phyloP scores from a whole-genome alignment of 768 basidiomycete species.

The Tricholoma terreum region DNA sequence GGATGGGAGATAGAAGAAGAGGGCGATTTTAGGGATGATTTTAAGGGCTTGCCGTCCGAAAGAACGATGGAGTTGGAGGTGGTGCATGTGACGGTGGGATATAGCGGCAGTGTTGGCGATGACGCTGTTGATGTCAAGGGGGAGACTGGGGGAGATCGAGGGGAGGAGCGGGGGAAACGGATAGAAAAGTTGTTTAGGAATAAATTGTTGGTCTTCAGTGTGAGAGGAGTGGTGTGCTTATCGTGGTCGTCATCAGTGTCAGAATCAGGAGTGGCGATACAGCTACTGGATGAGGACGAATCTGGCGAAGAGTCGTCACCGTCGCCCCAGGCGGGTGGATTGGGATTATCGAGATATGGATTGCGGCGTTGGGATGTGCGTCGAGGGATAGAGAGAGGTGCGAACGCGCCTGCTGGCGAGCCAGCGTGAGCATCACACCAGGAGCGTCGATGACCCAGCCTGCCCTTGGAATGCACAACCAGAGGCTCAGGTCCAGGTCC shows the following conservation, averaged over 20 bases:
- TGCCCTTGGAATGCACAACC: slow-evolving; percentile 26
- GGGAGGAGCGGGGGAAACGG: slow-evolving; percentile 6
- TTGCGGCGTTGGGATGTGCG: slow-evolving; percentile 31
- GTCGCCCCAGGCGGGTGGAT: slow-evolving; percentile 29
- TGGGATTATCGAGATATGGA: not conserved
- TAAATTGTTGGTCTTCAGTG: not conserved
- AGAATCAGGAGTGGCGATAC: slow-evolving; percentile 11
- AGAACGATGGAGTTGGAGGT: slow-evolving; percentile 45
- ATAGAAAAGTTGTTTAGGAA: not conserved
- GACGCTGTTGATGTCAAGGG: not conserved
- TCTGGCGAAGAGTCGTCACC: slow-evolving; percentile 29
- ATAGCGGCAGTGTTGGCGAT: slow-evolving; percentile 8
- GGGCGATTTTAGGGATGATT: slow-evolving; percentile 73
- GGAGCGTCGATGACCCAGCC: slow-evolving; percentile 35
- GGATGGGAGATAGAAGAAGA: slow-evolving; percentile 43
- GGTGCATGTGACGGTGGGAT: slow-evolving; percentile 35
- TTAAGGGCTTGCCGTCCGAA: slow-evolving; percentile 82
- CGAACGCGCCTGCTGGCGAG: slow-evolving; percentile 40
- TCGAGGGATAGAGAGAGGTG: slow-evolving; percentile 34
- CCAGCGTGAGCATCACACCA: slow-evolving; percentile 36
- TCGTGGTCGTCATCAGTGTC: slow-evolving; percentile 13
- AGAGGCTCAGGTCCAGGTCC: slow-evolving; percentile 18
- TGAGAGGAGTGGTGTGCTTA: not conserved
- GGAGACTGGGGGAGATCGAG: slow-evolving; percentile 20
- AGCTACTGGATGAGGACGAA: slow-evolving; percentile 2